Evolutionary conservation across 108 stramenopile species (phyloP).

Genomic region (Stephanodiscus minutulus): DNA sequence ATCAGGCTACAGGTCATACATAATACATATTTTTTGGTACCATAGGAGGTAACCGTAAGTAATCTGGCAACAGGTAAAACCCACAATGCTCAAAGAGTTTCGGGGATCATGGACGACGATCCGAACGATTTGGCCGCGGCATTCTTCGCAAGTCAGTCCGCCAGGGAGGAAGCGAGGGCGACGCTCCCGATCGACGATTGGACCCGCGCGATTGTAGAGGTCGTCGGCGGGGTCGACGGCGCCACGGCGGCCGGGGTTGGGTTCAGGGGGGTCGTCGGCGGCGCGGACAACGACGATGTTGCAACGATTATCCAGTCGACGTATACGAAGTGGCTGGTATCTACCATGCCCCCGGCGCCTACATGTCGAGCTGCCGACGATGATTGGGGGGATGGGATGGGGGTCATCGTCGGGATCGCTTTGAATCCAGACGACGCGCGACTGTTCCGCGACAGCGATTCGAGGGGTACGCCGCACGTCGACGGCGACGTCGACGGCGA

Average conservation of each 20-base stretch:
- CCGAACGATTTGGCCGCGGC: slow-evolving; percentile 33
- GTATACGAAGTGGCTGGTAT: slow-evolving; percentile 18
- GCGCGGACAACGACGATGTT: background rate
- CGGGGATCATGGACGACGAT: background rate
- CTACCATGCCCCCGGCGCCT: slow-evolving; percentile 16
- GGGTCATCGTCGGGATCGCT: slow-evolving; percentile 21
- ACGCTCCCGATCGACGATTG: slow-evolving; percentile 40
- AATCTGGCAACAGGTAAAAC: too few species aligned
- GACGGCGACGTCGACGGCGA: background rate
- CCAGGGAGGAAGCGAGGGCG: slow-evolving; percentile 30
- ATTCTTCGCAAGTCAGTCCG: slow-evolving; percentile 40
- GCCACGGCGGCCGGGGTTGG: too few species aligned
- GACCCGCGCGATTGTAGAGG: slow-evolving; percentile 12
- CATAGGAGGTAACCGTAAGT: too few species aligned
- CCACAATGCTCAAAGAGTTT: too few species aligned
- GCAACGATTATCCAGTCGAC: background rate
- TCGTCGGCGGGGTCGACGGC: background rate
- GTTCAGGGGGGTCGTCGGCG: background rate
- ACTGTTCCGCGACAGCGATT: background rate
- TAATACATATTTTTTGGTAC: too few species aligned
- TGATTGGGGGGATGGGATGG: background rate
- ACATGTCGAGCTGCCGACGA: background rate
- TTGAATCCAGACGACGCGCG: background rate
- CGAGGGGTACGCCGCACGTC: too few species aligned
- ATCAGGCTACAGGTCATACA: too few species aligned